Conservation (phyloP, 2,329 filamentous ascomycete species). For the Aspergillus sp. region DNA sequence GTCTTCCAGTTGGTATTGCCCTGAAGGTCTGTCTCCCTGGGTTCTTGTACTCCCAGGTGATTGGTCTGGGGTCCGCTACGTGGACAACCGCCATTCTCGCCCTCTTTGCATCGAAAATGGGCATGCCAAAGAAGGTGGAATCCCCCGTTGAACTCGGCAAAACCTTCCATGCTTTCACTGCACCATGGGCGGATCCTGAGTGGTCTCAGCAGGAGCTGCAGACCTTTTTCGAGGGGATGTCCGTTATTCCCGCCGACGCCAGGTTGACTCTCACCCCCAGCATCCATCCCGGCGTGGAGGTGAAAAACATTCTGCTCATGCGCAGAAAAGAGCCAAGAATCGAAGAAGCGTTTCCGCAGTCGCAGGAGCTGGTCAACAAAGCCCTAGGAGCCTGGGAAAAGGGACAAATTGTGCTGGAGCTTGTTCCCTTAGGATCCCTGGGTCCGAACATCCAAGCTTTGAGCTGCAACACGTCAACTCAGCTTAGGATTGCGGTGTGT, state of each 20-base stretch:
- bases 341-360: conserved; percentile 47
- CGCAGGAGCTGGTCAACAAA: conserved; percentile 32
- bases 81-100: conserved; percentile 55
- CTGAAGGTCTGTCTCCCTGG: conserved; percentile 40
- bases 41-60: conserved; percentile 48
- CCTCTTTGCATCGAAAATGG: conserved; percentile 49
- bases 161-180: conserved; percentile 46
- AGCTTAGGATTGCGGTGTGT: conserved; percentile 33
- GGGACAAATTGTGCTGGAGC: conserved; percentile 32
- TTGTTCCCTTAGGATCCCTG: conserved; percentile 34
- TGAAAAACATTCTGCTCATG: conserved; percentile 42
- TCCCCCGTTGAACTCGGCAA: conserved; percentile 33
- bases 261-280: conserved; percentile 43
- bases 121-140: conserved; percentile 44
- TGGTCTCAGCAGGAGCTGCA: conserved; percentile 54
- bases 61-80: conserved; percentile 50
- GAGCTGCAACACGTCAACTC: conserved; percentile 28
- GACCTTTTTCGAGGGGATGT: conserved; percentile 45
- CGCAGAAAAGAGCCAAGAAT: conserved; percentile 36
- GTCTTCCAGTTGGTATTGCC: conserved; percentile 48
- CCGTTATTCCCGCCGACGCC: conserved; percentile 42
- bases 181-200: conserved; percentile 44
- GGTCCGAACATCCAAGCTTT: conserved; percentile 37
- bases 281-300: conserved; percentile 45
- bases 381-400: conserved; percentile 35